Evolutionary conservation across 1,284 basidiomycete genomes (phyloP), one percentile per base, ranked within the genome.

Genomic region (Boletus subluridellus): DNA sequence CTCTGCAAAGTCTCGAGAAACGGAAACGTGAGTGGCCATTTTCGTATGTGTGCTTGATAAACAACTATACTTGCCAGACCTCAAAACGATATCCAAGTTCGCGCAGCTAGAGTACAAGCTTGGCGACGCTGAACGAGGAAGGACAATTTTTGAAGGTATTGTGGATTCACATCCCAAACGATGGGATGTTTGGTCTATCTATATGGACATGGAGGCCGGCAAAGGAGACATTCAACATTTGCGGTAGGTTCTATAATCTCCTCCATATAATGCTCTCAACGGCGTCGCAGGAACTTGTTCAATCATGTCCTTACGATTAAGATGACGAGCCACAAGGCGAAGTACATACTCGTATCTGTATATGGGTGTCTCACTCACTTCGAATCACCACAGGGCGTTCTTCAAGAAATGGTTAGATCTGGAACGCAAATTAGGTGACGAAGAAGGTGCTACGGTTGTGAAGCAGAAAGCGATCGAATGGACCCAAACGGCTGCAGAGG

Each of bases 351-450:
- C 21, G 41, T 30, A 41, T 49, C 50, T 34, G 12, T 37, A 54
- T 59, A 9, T 37, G 1, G 32, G n/a, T 17, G 35, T 45, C 9
- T 35, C 48, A 49, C 50, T 65, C 30, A 66, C 52, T 57, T 60
- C 35, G 17, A 53, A 57, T 65, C 38, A 57, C 57, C 49, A 41
- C 42, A 91, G 90, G 75, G 85, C 87, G 42, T 88, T 96, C 73
- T 97, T 98, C 83, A 99, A 99, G 76, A 98, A 98, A 75, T 98
- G 96, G 94, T 80, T 99, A 42, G 87, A 88, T 59, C 77, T 98
- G 48, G 97, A 99, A 75, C 85, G 86, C 66, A 82, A 86, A 63
- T 77, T 95, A 56, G 97, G 97, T 2, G 92, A 97, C 67, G 90
- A 90, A 59, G 85, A 88, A 49, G 95, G 95, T 28, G 88, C 87